A percentile compares a stretch with the other conserved stretches of the same genome.
Evolutionary conservation across 1,284 basidiomycete genomes (phyloP).

Genomic region (Chiua sp.): DNA sequence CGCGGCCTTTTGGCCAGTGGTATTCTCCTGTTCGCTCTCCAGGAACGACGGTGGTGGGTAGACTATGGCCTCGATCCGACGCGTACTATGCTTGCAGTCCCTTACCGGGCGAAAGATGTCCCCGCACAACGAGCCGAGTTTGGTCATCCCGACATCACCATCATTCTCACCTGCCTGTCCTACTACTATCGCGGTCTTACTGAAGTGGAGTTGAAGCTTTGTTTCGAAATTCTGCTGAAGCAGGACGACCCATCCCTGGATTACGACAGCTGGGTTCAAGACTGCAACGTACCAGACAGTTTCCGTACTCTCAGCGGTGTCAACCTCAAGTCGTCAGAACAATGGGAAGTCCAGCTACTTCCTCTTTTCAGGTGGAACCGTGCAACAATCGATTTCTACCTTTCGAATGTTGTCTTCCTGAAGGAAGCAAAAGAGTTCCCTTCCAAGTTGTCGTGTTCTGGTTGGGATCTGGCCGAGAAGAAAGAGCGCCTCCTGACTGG

Average conservation of each 20-base stretch:
- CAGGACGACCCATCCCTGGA: conserved; percentile 49
- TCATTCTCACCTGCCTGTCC: conserved; percentile 50
- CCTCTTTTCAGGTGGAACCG: conserved; percentile 45
- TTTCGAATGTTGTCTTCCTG: conserved; percentile 53
- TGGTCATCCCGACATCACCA: conserved; percentile 54
- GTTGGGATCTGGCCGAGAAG: conserved; percentile 55
- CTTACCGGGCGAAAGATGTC: conserved; percentile 56
- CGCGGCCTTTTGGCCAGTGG: conserved; percentile 50
- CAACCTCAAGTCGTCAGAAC: conserved; percentile 47
- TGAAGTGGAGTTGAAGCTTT: conserved; percentile 38
- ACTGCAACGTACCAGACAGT: conserved; percentile 28
- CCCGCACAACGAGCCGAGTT: conserved; percentile 54
- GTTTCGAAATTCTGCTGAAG: conserved; percentile 46
- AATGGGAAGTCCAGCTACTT: conserved; percentile 35
- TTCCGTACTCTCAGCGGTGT: conserved; percentile 42
- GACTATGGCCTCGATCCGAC: conserved; percentile 51
- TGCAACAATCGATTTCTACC: conserved; percentile 51
- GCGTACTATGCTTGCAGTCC: conserved; percentile 53
- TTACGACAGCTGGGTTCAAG: conserved; percentile 48
- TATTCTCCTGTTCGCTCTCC: conserved; percentile 45
- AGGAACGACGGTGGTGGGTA: conserved; percentile 52
- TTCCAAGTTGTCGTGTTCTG: conserved; percentile 49
- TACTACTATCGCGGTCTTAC: not conserved
- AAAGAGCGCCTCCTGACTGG: conserved; percentile 34
- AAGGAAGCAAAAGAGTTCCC: conserved; percentile 52